Base-by-base conservation (phyloP, 2,329 filamentous ascomycete genomes). In the Phoma sp. region DNA sequence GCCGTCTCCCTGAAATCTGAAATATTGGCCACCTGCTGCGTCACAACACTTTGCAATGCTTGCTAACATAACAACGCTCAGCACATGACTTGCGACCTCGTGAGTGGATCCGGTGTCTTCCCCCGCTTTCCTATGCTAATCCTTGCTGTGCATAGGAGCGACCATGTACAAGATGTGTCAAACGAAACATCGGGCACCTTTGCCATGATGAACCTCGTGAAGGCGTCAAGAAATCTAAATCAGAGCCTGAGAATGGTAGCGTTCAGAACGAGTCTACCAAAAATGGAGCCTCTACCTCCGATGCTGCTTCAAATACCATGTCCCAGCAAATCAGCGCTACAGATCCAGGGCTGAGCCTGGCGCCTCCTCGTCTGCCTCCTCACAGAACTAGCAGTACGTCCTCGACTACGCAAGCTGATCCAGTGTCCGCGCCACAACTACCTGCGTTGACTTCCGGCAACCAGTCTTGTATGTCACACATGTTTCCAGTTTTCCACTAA, bases 151-250 rank as follows among this genome's bases (percentile, higher is more conserved):
- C 63, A 69, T 77, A 96, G 92, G 92, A 96, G 81, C 89, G 95
- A 75, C 95, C 95, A 71, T 99, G 95, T 84, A 94, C 92, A 70
- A 87, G 95, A 79, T 99, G 95, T 82, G 91, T 98, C 79, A 99
- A 98, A 81, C 89, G 95, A 73, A 96, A 96, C 80, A 99, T 99
- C 76, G 95, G 94, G 70, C 95, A 99, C 78, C 84, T 99, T 64
- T 99, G 95, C 78, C 95, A 97, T 80, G 95, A 99, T 78, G 95
- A 98, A 78, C 94, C 93, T 65, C 88, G 94, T 76, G 94, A 99
- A 72, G 64, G 64, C 65, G 85, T 88, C 57, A 96, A 95, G 78
- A 94, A 93, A 78, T 79, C 84, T 67, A 96, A 94, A 79, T 77
- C 76, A 35, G 79, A 81, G 21, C 66, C 74, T 31, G 78, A 79